Conservation (phyloP, 768 basidiomycete species). For the Auricularia auricula-judae region DNA sequence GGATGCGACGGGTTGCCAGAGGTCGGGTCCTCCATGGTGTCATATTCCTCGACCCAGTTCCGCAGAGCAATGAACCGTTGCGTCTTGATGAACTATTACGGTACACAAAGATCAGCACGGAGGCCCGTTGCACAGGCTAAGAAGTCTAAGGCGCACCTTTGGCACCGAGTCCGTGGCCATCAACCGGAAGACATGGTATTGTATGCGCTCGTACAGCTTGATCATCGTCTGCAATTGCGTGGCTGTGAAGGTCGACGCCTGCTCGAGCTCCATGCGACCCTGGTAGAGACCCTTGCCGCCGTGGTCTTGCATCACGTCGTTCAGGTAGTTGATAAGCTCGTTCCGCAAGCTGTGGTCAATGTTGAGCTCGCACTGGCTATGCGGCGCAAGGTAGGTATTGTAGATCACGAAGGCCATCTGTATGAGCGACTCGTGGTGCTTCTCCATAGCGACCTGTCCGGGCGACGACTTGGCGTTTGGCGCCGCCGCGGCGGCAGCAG, state of each 20-base stretch:
- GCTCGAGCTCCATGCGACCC: constrained; percentile 71
- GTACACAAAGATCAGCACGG: constrained; percentile 7
- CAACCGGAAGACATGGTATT: constrained; percentile 90
- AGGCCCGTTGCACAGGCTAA: constrained; percentile 1
- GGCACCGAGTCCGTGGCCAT: constrained; percentile 99
- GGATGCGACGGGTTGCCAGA: constrained; percentile 43
- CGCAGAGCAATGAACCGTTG: constrained; percentile 69
- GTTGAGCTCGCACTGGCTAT: constrained; percentile 92
- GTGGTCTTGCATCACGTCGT: constrained; percentile 71
- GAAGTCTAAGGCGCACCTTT: constrained; percentile 42
- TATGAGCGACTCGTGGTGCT: constrained; percentile 90
- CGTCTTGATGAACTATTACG: constrained; percentile 72
- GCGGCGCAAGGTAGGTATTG: constrained; percentile 90
- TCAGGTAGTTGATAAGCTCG: constrained; percentile 87
- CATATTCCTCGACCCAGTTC: constrained; percentile 68
- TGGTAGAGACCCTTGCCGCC: constrained; percentile 62
- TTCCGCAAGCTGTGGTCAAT: constrained; percentile 95
- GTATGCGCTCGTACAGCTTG: constrained; percentile 88
- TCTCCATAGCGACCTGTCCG: constrained; percentile 70
- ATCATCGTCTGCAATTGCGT: constrained; percentile 94
- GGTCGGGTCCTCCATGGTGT: constrained; percentile 41
- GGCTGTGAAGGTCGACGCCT: constrained; percentile 78
- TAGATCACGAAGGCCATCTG: constrained; percentile 90
- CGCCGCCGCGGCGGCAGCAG: constrained; percentile 36
- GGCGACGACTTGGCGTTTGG: constrained; percentile 50